Percentiles rank a stretch among this genome's conserved stretches.
phyloP scores from a whole-genome alignment of 2,329 filamentous ascomycete genomes.

The Colletotrichum sp. region DNA sequence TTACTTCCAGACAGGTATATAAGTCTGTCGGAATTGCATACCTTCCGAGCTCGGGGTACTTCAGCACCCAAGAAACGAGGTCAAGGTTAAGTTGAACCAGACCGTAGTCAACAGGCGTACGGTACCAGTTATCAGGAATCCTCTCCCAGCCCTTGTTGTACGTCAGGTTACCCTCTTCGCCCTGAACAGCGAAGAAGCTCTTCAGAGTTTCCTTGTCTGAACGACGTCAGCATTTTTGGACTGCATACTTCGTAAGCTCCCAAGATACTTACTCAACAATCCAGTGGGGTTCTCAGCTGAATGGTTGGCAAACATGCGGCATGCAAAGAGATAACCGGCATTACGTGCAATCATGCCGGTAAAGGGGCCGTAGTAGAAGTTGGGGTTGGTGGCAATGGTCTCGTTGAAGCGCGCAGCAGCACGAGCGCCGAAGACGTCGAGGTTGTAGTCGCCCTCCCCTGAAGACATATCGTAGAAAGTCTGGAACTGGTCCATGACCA shows the following conservation, averaged over 20 bases:
- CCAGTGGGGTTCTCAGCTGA: constrained; percentile 41
- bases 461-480: constrained; percentile 34
- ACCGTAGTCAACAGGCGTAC: constrained; percentile 47
- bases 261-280: constrained; percentile 16
- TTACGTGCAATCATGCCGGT: constrained; percentile 54
- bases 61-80: constrained; percentile 36
- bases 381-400: constrained; percentile 53
- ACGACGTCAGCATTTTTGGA: background rate
- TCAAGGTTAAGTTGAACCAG: constrained; percentile 46
- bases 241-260: background rate
- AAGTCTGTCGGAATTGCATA: background rate
- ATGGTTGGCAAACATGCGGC: constrained; percentile 48
- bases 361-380: constrained; percentile 60
- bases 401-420: constrained; percentile 50
- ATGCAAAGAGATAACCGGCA: constrained; percentile 51
- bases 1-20: background rate
- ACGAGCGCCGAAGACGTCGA: constrained; percentile 47
- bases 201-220: constrained; percentile 41
- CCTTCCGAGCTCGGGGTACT: constrained; percentile 44
- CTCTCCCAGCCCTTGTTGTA: constrained; percentile 54
- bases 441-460: constrained; percentile 28
- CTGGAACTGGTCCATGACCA: constrained; percentile 58
- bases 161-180: constrained; percentile 40
- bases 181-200: constrained; percentile 52
- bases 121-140: constrained; percentile 59